Conservation (phyloP, 768 basidiomycete species). For the Asterophora lycoperdoides region DNA sequence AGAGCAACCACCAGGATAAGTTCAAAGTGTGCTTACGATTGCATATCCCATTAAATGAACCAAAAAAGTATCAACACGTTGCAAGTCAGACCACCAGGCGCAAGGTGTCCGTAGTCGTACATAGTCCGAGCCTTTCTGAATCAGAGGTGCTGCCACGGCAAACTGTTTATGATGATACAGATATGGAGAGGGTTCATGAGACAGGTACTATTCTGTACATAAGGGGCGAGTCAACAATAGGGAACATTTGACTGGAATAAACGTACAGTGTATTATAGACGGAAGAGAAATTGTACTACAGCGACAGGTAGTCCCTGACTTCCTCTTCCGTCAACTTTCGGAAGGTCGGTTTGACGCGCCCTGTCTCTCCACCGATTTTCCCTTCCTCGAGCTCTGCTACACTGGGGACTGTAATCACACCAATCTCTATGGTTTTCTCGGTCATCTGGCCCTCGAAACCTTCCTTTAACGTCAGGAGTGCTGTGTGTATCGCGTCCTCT, state of each 20-base stretch:
- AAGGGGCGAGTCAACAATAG: no score
- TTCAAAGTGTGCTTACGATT: no score
- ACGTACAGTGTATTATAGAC: slow-evolving; percentile 23
- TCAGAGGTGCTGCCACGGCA: background rate
- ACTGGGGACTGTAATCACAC: slow-evolving; percentile 89
- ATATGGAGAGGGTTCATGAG: background rate
- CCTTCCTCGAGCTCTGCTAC: slow-evolving; percentile 63
- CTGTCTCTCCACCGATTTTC: slow-evolving; percentile 63
- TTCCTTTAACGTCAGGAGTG: slow-evolving; percentile 95
- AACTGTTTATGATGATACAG: background rate
- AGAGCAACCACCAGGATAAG: no score
- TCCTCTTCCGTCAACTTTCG: slow-evolving; percentile 95
- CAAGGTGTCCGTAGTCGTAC: background rate
- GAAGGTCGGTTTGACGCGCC: slow-evolving; percentile 82
- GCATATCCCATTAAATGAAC: background rate
- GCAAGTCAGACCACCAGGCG: background rate
- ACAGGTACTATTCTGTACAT: background rate
- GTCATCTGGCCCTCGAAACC: slow-evolving; percentile 99
- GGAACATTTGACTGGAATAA: background rate
- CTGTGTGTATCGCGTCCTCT: slow-evolving; percentile 98
- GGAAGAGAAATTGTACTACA: slow-evolving; percentile 39
- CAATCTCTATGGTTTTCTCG: slow-evolving; percentile 99
- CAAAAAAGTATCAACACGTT: background rate
- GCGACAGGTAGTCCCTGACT: slow-evolving; percentile 90
- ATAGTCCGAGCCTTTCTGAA: background rate